Percentiles rank a stretch among this genome's conserved stretches.
These are phyloP conservation scores for Cornus florida DNA, from an alignment of 148 eudicot species.

Conservation along the genomic window DNA sequence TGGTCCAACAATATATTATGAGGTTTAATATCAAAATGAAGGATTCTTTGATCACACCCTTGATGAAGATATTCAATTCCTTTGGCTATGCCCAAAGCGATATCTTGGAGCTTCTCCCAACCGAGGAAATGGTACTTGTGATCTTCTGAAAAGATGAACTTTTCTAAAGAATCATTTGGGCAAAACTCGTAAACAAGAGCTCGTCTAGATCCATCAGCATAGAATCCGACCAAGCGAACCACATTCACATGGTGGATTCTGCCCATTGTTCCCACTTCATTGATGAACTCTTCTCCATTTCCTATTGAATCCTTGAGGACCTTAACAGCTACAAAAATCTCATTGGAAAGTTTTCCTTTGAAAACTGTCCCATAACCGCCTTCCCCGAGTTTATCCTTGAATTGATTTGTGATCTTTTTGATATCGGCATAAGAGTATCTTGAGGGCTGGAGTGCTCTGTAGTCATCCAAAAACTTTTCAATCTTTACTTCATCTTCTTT, in stretches of 20 bases:
- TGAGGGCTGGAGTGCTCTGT: conserved; percentile 4
- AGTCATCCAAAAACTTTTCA: neutral
- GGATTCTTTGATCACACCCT: conserved; percentile 3
- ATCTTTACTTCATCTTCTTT: neutral
- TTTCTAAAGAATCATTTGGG: neutral
- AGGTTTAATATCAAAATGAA: conserved; percentile 4
- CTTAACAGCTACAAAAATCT: conserved; percentile 6
- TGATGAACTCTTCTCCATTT: conserved; percentile 4
- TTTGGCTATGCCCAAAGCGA: conserved; percentile 4
- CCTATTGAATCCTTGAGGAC: neutral
- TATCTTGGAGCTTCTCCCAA: conserved; percentile 2
- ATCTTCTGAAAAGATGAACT: neutral
- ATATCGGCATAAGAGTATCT: conserved; percentile 4
- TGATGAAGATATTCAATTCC: neutral
- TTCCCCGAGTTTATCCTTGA: neutral
- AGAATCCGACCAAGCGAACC: conserved; percentile 7
- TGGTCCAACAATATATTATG: conserved; percentile 2
- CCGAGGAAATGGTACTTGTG: neutral
- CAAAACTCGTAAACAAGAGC: conserved; percentile 4
- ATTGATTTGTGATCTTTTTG: conserved; percentile 3
- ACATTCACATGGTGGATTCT: conserved; percentile 11
- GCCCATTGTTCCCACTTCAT: conserved; percentile 10
- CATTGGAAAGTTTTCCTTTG: neutral
- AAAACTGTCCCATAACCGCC: neutral
- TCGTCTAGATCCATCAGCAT: conserved; percentile 2